Conservation (phyloP, 768 basidiomycete species). For the Psilocybe tampanensis region DNA sequence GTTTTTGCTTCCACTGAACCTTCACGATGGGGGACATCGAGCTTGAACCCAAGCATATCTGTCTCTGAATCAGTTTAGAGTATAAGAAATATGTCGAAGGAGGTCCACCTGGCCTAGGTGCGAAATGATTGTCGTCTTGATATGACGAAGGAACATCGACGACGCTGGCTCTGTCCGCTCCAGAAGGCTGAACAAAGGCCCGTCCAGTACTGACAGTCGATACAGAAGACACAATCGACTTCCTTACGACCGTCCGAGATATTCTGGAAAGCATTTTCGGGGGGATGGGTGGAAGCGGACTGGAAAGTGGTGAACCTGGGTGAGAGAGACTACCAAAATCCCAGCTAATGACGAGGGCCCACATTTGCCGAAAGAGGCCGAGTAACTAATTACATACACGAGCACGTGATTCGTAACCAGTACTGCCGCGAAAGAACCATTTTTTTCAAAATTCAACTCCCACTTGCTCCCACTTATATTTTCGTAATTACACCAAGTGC, state of each 20-base stretch:
- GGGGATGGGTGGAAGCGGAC: conserved; percentile 10
- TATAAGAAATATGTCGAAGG: background rate
- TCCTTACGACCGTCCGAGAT: conserved; percentile 41
- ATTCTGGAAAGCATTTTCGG: conserved; percentile 61
- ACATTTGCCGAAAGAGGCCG: background rate
- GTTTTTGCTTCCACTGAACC: conserved; percentile 58
- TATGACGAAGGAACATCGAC: conserved; percentile 80
- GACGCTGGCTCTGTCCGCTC: conserved; percentile 80
- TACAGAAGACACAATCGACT: conserved; percentile 28
- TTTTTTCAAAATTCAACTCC: too few relatives aligned
- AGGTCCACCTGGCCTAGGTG: conserved; percentile 66
- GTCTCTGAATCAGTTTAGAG: conserved; percentile 6
- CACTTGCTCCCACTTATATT: too few relatives aligned
- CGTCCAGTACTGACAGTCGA: conserved; percentile 41
- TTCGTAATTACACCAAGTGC: too few relatives aligned
- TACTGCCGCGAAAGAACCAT: too few relatives aligned
- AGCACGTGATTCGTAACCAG: background rate
- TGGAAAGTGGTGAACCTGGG: background rate
- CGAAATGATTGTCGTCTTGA: conserved; percentile 67
- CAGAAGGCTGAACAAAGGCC: conserved; percentile 79
- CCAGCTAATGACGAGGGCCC: background rate
- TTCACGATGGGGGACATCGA: conserved; percentile 65
- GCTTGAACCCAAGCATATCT: conserved; percentile 92
- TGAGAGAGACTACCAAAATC: background rate
- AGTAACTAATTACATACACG: background rate